Percentiles rank a stretch among this genome's conserved stretches.
Conservation (phyloP, 2,329 filamentous ascomycete genomes). For the Cladophialophora yegresii region DNA sequence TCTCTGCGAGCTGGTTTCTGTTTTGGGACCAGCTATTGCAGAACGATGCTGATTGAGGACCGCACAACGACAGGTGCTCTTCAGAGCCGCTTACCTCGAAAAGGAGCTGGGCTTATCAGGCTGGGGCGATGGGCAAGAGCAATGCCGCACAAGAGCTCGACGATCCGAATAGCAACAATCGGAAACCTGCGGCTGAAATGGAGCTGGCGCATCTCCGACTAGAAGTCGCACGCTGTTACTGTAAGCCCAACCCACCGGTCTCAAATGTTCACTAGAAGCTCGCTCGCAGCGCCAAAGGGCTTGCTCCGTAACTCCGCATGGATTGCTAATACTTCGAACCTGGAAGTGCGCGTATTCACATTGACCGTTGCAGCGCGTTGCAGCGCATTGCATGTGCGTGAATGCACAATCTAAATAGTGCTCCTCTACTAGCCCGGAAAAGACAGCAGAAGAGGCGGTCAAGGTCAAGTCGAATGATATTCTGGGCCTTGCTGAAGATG, state of each 20-base stretch:
- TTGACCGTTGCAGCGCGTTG: neutral
- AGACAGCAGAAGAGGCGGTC: slow-evolving; percentile 5
- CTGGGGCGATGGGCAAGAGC: neutral
- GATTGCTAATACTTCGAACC: neutral
- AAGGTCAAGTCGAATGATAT: neutral
- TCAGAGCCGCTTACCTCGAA: neutral
- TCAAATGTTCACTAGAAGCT: neutral
- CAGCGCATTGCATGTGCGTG: slow-evolving; percentile 3
- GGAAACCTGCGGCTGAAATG: neutral
- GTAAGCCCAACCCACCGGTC: neutral
- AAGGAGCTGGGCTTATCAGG: neutral
- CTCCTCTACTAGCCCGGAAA: neutral
- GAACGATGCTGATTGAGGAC: neutral
- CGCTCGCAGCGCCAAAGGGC: neutral
- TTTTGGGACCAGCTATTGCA: neutral
- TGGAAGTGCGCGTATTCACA: neutral
- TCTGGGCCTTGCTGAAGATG: neutral
- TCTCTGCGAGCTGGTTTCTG: neutral
- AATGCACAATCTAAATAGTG: slow-evolving; percentile 5
- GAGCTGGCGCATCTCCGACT: neutral
- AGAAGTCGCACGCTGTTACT: neutral
- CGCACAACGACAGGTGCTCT: neutral
- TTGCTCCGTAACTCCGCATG: neutral
- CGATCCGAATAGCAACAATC: neutral
- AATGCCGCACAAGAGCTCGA: neutral